Conservation (phyloP, 2,329 filamentous ascomycete species). For the Madurella mycetomatis region DNA sequence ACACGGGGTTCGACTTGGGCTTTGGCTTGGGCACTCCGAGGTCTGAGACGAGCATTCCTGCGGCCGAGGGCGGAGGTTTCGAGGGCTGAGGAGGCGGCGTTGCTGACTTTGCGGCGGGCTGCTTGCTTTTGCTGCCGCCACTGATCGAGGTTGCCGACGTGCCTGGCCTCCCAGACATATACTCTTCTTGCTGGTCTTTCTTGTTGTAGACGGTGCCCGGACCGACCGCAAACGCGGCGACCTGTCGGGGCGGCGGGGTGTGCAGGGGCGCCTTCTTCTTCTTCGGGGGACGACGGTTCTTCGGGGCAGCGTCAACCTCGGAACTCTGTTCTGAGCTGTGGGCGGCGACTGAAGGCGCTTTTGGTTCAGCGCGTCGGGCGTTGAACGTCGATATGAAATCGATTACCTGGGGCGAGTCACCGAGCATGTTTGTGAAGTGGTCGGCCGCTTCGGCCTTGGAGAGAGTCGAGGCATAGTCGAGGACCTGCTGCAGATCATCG, state of each 20-base stretch:
- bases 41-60: constrained; percentile 80
- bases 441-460: constrained; percentile 73
- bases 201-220: constrained; percentile 71
- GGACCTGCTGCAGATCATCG: constrained; percentile 74
- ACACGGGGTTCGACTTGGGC: constrained; percentile 49
- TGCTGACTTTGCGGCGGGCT: constrained; percentile 49
- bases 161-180: constrained; percentile 54
- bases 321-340: constrained; percentile 24
- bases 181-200: constrained; percentile 64
- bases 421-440: constrained; percentile 83
- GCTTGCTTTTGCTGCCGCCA: constrained; percentile 35
- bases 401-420: constrained; percentile 71
- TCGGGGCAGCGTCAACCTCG: constrained; percentile 44
- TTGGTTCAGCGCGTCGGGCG: constrained; percentile 50
- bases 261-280: constrained; percentile 61
- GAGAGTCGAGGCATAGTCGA: constrained; percentile 75
- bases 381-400: constrained; percentile 83
- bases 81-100: constrained; percentile 36
- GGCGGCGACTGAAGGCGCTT: constrained; percentile 23
- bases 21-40: constrained; percentile 44
- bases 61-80: constrained; percentile 61
- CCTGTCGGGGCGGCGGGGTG: constrained; percentile 57
- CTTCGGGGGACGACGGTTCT: constrained; percentile 44
- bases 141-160: constrained; percentile 37
- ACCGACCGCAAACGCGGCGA: constrained; percentile 60